A percentile compares a stretch with the other conserved stretches of the same genome.
Conservation (phyloP, 2,329 filamentous ascomycete genomes). For the Rosellinia necatrix region DNA sequence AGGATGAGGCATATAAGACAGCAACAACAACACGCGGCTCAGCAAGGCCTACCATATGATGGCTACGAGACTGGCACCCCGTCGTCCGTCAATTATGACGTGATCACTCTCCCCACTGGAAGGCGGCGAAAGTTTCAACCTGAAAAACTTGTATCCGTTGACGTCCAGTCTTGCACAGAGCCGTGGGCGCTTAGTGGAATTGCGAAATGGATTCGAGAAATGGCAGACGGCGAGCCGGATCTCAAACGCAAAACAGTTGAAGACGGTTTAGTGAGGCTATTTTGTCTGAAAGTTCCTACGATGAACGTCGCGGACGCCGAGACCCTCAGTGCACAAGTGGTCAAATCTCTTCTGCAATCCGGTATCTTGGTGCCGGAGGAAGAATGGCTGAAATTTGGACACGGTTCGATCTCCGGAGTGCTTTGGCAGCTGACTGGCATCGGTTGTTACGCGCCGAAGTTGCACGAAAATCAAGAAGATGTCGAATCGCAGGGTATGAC, state of each 20-base stretch:
- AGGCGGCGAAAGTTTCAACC: constrained; percentile 84
- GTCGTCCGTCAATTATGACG: constrained; percentile 71
- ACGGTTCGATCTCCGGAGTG: constrained; percentile 81
- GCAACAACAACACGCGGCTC: constrained; percentile 56
- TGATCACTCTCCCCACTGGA: constrained; percentile 80
- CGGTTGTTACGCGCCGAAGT: constrained; percentile 85
- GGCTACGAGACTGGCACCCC: constrained; percentile 61
- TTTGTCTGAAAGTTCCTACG: constrained; percentile 92
- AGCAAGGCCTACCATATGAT: constrained; percentile 58
- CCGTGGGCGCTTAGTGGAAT: constrained; percentile 95
- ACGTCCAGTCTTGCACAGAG: constrained; percentile 84
- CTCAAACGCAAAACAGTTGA: constrained; percentile 82
- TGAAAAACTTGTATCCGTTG: constrained; percentile 76
- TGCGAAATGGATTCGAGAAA: constrained; percentile 80
- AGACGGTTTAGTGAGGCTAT: constrained; percentile 85
- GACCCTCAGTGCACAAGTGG: constrained; percentile 76
- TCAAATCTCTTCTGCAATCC: constrained; percentile 77
- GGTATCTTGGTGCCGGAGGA: constrained; percentile 84
- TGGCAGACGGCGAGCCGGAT: constrained; percentile 91
- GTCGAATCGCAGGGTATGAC: constrained; percentile 54
- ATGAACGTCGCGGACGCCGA: constrained; percentile 99
- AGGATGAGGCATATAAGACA: constrained; percentile 54
- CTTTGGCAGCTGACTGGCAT: constrained; percentile 90
- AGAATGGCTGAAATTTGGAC: constrained; percentile 95
- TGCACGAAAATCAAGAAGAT: constrained; percentile 67